Percentiles rank a stretch among this genome's conserved stretches.
phyloP scores from a whole-genome alignment of 768 basidiomycete genomes.

The Pleurotus citrinopileatus region DNA sequence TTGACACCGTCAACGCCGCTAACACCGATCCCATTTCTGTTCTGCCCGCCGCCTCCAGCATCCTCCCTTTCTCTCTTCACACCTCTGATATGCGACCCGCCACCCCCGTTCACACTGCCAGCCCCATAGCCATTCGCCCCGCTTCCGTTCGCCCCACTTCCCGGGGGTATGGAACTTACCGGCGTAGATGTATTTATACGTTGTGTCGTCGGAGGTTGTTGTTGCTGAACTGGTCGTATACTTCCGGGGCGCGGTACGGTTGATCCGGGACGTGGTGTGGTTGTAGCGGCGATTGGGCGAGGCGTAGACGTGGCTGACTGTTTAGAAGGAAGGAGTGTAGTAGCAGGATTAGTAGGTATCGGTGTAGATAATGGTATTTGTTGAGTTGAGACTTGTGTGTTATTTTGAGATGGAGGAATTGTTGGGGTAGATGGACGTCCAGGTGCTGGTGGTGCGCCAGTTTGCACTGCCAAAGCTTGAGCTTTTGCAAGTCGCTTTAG shows the following conservation, averaged over 20 bases:
- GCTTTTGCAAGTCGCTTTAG: constrained; percentile 64
- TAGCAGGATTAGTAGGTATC: constrained; percentile 23
- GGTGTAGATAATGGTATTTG: constrained; percentile 31
- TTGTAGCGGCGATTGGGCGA: constrained; percentile 19
- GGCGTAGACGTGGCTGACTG: constrained; percentile 24
- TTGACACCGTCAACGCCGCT: constrained; percentile 24
- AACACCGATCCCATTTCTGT: constrained; percentile 11
- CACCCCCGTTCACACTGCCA: constrained; percentile 29
- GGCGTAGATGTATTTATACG: constrained; percentile 8
- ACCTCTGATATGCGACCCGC: constrained; percentile 31
- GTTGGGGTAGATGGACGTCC: constrained; percentile 28
- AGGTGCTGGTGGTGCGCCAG: constrained; percentile 21
- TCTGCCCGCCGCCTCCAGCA: neutral
- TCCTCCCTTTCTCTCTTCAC: constrained; percentile 43
- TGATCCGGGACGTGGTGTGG: constrained; percentile 32
- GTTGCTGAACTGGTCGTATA: constrained; percentile 15
- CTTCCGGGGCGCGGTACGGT: constrained; percentile 19
- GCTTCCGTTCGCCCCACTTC: constrained; percentile 12
- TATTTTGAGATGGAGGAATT: constrained; percentile 20
- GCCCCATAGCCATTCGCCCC: constrained; percentile 22
- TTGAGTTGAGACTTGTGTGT: constrained; percentile 16
- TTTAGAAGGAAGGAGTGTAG: constrained; percentile 15
- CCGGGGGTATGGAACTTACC: constrained; percentile 1
- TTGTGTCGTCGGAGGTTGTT: constrained; percentile 12
- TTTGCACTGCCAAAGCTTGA: constrained; percentile 25